These are phyloP conservation scores for Cytospora paraplurivora DNA, from an alignment of 2,329 filamentous ascomycete genomes.

Conservation along the genomic window DNA sequence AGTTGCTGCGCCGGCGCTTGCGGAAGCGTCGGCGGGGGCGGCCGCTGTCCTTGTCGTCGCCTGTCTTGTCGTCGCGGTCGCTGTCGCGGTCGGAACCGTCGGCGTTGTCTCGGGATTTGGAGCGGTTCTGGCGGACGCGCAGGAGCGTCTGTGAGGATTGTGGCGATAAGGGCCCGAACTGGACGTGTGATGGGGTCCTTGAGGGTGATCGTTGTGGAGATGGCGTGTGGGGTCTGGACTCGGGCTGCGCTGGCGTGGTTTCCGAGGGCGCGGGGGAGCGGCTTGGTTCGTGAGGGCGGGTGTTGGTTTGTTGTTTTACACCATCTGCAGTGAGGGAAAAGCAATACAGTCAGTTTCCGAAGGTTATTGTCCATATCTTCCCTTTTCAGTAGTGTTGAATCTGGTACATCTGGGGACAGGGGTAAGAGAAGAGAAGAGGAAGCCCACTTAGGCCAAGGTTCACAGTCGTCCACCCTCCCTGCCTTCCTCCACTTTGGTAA, in stretches of 20 bases:
- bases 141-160: constrained; percentile 50
- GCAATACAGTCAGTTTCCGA: constrained; percentile 14
- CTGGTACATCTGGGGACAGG: neutral
- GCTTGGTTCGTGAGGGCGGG: constrained; percentile 9
- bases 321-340: constrained; percentile 23
- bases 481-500: constrained; percentile 1
- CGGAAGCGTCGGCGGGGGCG: constrained; percentile 13
- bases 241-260: constrained; percentile 7
- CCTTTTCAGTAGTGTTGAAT: neutral
- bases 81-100: neutral
- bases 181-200: constrained; percentile 24
- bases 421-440: neutral
- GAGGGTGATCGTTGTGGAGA: constrained; percentile 44
- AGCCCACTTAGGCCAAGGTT: constrained; percentile 9
- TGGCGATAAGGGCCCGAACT: constrained; percentile 53
- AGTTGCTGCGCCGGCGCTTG: constrained; percentile 35
- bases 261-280: constrained; percentile 14
- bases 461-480: constrained; percentile 6
- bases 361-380: neutral
- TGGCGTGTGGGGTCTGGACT: constrained; percentile 22
- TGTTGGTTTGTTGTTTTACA: constrained; percentile 18
- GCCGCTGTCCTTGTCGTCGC: constrained; percentile 19
- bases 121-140: constrained; percentile 38
- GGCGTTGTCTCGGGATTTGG: constrained; percentile 16
- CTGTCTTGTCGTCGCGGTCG: neutral